These are phyloP conservation scores for Pseudozyma tsukubaensis DNA, from an alignment of 1,284 basidiomycete genomes.

Conservation along the genomic window DNA sequence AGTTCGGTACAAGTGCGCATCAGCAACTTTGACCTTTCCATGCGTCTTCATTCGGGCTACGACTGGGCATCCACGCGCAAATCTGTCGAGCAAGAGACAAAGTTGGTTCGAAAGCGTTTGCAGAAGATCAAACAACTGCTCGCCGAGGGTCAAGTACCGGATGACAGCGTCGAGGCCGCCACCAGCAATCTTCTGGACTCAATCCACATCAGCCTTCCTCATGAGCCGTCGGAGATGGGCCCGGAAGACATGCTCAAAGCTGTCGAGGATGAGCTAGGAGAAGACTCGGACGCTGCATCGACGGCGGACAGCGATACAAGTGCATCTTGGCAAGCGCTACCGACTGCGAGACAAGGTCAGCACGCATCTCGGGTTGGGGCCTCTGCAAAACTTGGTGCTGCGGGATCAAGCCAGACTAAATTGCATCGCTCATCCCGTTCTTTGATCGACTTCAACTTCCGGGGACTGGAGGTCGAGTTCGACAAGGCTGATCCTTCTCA, in stretches of 20 bases:
- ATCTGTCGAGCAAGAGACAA: constrained; percentile 87
- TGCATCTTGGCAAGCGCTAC: constrained; percentile 59
- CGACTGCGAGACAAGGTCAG: constrained; percentile 9
- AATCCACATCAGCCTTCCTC: constrained; percentile 73
- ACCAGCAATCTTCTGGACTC: constrained; percentile 89
- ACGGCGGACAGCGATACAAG: constrained; percentile 26
- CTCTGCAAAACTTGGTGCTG: neutral
- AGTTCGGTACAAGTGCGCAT: constrained; percentile 49
- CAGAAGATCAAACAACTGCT: constrained; percentile 92
- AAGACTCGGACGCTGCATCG: constrained; percentile 66
- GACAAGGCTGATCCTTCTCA: constrained; percentile 49
- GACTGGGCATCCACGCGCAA: constrained; percentile 89
- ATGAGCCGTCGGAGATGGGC: constrained; percentile 45
- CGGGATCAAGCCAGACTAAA: constrained; percentile 69
- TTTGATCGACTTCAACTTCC: constrained; percentile 85
- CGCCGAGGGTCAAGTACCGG: constrained; percentile 88
- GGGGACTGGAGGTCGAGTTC: constrained; percentile 73
- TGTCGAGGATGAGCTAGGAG: constrained; percentile 84
- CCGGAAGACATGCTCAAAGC: constrained; percentile 79
- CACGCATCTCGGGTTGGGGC: neutral
- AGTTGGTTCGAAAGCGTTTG: constrained; percentile 84
- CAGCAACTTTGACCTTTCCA: constrained; percentile 45
- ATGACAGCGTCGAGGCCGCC: constrained; percentile 82
- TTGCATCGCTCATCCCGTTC: constrained; percentile 82
- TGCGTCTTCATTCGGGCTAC: constrained; percentile 73